These are phyloP conservation scores for Rhododendron ferrugineum DNA, from an alignment of 148 eudicot species.

Conservation along the genomic window DNA sequence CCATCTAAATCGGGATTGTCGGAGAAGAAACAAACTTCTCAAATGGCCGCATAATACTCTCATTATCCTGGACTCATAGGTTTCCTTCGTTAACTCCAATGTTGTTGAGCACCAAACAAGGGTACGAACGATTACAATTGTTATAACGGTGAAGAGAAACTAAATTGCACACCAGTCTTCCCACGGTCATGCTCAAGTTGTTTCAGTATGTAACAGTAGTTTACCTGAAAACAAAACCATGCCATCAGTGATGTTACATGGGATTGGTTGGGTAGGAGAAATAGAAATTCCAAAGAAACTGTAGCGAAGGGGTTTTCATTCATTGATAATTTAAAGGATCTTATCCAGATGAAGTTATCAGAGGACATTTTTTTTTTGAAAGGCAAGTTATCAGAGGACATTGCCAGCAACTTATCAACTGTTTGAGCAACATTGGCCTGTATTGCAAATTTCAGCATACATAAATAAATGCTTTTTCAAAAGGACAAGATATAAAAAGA, in stretches of 20 bases:
- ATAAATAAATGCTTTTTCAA: background rate
- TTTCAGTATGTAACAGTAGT: slow-evolving; percentile 74
- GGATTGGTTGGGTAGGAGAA: background rate
- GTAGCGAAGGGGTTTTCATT: background rate
- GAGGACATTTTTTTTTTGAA: background rate
- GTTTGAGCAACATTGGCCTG: background rate
- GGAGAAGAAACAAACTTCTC: background rate
- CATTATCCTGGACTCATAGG: background rate
- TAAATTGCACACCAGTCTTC: slow-evolving; percentile 78
- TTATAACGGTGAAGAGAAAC: slow-evolving; percentile 71
- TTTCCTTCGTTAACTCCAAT: background rate
- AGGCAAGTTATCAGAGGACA: background rate
- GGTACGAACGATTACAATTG: background rate
- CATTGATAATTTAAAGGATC: background rate
- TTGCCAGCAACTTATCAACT: background rate
- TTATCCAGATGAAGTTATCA: background rate
- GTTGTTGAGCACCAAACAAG: background rate
- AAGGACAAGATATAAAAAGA: background rate
- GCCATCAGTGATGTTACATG: background rate
- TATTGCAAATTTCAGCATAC: background rate
- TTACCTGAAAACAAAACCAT: slow-evolving; percentile 43
- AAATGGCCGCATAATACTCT: slow-evolving; percentile 14
- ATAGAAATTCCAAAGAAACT: background rate
- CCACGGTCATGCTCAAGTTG: slow-evolving; percentile 73
- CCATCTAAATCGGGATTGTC: background rate